phyloP scores from a whole-genome alignment of 1,284 basidiomycete genomes.

The Apiotrichum montevideense region DNA sequence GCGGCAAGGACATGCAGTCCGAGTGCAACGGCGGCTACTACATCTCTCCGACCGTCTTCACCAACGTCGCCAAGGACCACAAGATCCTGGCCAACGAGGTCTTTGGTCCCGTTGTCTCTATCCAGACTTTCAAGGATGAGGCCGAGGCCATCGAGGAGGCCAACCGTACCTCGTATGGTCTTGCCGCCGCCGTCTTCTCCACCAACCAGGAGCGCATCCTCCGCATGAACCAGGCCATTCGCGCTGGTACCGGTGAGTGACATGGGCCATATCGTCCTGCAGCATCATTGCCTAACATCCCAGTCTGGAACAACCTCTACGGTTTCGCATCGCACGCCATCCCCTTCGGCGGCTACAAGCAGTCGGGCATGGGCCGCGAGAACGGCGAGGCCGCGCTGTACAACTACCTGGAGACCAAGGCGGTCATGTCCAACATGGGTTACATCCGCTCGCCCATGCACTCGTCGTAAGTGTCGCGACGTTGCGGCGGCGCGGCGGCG shows the following conservation, averaged over 20 bases:
- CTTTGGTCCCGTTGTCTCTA: constrained; percentile 49
- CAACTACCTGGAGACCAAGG: constrained; percentile 17
- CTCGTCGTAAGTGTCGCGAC: no score
- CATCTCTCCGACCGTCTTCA: constrained; percentile 41
- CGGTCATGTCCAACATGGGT: constrained; percentile 46
- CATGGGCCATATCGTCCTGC: background rate
- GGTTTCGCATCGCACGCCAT: constrained; percentile 8
- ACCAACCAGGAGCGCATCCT: constrained; percentile 78
- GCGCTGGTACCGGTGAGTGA: constrained; percentile 66
- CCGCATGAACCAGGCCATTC: constrained; percentile 70
- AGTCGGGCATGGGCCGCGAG: constrained; percentile 25
- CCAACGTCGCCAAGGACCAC: constrained; percentile 35
- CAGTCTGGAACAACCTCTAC: constrained; percentile 15
- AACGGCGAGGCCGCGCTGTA: constrained; percentile 8
- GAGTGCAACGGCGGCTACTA: constrained; percentile 23
- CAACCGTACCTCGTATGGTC: constrained; percentile 77
- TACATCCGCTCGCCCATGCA: constrained; percentile 13
- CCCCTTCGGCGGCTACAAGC: constrained; percentile 17
- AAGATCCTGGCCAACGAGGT: constrained; percentile 44
- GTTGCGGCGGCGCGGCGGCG: no score
- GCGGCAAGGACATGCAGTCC: constrained; percentile 54
- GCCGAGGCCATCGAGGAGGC: constrained; percentile 59
- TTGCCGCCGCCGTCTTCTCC: constrained; percentile 81
- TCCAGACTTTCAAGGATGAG: constrained; percentile 47
- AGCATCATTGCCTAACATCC: background rate